Evolutionary conservation across 176 grass and related monocot genomes (phyloP), one percentile per base, ranked within the genome.

Genomic region (Aegilops umbellulata): DNA sequence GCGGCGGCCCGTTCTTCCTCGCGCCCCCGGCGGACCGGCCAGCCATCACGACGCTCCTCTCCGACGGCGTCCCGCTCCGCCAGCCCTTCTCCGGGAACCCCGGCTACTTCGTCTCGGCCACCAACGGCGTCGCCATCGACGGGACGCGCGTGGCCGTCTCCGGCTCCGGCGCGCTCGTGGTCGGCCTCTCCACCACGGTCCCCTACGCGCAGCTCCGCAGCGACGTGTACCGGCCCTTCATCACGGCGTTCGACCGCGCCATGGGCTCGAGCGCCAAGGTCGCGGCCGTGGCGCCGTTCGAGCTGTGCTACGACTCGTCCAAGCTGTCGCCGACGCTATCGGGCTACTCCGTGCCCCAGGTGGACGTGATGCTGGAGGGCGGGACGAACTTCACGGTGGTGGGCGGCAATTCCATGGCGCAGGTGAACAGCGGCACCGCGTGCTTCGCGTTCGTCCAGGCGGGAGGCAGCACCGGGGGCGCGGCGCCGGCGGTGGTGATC

Each of bases 381-480:
- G 88, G 88, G 35, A 81, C 26, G 30, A 90, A 78, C 76, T 88
- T 80, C 79, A 92, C 75, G 34, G 42, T 95, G 44, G 84, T 92
- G 36, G 79, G 83, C 2, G 88, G 68, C 29, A 92, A 90, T 76
- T 87, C 93, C 27, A 80, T 92, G 85, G 84, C 65, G 63, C 71
- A 87, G 69, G 90, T 89, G 23, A 68, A 17, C 63, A 17, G 77
- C 20, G 7, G 73, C 55, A 90, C 85, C 12, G 88, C 88, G 4
- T 95, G 93, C 88, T 77, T 92, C 14, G 88, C 80, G 24, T 78
- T 95, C 83, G 2, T 75, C n/a, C n/a, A n/a, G n/a, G n/a, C n/a
- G n/a, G n/a, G n/a, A n/a, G n/a, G n/a, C n/a, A n/a, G n/a, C n/a
- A n/a, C n/a, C n/a, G n/a, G n/a, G n/a, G n/a, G n/a, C n/a, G n/a